These are phyloP conservation scores for Pseudevernia furfuracea DNA, from an alignment of 495 filamentous ascomycete species.

Conservation along the genomic window DNA sequence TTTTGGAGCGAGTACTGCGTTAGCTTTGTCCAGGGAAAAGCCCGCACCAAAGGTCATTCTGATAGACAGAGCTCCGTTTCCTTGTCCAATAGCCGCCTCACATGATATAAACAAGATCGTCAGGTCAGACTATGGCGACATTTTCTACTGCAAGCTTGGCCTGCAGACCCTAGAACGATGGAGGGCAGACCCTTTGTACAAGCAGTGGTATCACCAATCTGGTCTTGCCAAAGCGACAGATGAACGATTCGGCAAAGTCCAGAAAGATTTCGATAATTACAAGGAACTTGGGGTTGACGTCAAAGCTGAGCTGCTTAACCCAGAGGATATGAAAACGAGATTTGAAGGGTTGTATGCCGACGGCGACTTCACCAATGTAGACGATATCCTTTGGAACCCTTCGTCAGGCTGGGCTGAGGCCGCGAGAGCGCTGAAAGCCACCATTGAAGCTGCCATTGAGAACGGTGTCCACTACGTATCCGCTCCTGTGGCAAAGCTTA, in stretches of 20 bases:
- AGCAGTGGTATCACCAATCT: slow-evolving; percentile 48
- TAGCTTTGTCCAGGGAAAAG: slow-evolving; percentile 46
- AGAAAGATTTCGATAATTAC: slow-evolving; percentile 45
- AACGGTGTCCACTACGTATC: slow-evolving; percentile 47
- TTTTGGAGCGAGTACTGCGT: slow-evolving; percentile 59
- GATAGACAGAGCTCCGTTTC: slow-evolving; percentile 48
- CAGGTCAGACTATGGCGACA: slow-evolving; percentile 56
- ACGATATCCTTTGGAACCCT: slow-evolving; percentile 44
- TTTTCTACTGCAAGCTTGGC: slow-evolving; percentile 49
- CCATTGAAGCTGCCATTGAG: slow-evolving; percentile 40
- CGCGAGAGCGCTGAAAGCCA: slow-evolving; percentile 40
- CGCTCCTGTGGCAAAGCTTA: slow-evolving; percentile 39
- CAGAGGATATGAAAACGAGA: slow-evolving; percentile 37
- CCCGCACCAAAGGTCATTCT: slow-evolving; percentile 47
- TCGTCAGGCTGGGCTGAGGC: slow-evolving; percentile 58
- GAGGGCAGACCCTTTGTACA: slow-evolving; percentile 45
- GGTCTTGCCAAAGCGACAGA: slow-evolving; percentile 45
- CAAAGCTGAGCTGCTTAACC: slow-evolving; percentile 34
- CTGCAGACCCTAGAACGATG: slow-evolving; percentile 50
- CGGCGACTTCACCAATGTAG: slow-evolving; percentile 46
- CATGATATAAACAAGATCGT: slow-evolving; percentile 64
- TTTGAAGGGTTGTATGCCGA: slow-evolving; percentile 44
- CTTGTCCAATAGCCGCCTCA: slow-evolving; percentile 46
- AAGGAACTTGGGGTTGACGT: slow-evolving; percentile 37
- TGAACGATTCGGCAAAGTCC: slow-evolving; percentile 38